Evolutionary conservation across 495 filamentous ascomycete genomes (phyloP).

Genomic region (Penicillium riverlandense): DNA sequence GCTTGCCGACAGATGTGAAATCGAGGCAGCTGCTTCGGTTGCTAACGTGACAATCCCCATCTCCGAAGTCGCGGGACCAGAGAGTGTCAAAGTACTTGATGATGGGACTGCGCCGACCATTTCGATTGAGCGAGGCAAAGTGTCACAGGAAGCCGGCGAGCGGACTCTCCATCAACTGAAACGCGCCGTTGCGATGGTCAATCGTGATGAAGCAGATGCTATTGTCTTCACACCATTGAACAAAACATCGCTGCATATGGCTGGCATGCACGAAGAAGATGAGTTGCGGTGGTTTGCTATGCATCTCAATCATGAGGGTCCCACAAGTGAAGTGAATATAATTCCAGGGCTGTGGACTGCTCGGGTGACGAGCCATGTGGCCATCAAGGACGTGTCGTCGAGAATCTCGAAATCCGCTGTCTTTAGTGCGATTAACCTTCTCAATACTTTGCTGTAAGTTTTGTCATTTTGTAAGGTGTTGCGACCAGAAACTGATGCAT

Average conservation of each 20-base stretch:
- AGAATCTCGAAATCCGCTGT: constrained; percentile 1
- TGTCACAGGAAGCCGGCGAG: constrained; percentile 2
- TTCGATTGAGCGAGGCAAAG: constrained; percentile 1
- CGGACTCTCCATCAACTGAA: constrained; percentile 3
- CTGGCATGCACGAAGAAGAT: constrained; percentile 9
- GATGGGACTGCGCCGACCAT: neutral
- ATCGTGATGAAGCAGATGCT: constrained; percentile 1
- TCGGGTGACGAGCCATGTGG: constrained; percentile 7
- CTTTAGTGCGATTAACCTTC: constrained; percentile 1
- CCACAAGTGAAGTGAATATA: constrained; percentile 7
- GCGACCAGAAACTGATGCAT: too few species aligned
- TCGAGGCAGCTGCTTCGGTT: neutral
- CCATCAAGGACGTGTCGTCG: constrained; percentile 2
- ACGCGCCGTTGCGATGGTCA: constrained; percentile 1
- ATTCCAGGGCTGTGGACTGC: constrained; percentile 5
- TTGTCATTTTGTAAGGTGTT: too few species aligned
- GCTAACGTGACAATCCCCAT: constrained; percentile 1
- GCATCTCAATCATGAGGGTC: constrained; percentile 1
- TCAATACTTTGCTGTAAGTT: neutral
- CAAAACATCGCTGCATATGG: constrained; percentile 5
- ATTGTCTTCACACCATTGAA: constrained; percentile 6
- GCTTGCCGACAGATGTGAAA: constrained; percentile 2
- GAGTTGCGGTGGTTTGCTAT: constrained; percentile 10
- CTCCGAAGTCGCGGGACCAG: too few species aligned
- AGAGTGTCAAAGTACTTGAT: constrained; percentile 1